Conservation (phyloP, 169 alveolate species). For the Perkinsus chesapeaki region DNA sequence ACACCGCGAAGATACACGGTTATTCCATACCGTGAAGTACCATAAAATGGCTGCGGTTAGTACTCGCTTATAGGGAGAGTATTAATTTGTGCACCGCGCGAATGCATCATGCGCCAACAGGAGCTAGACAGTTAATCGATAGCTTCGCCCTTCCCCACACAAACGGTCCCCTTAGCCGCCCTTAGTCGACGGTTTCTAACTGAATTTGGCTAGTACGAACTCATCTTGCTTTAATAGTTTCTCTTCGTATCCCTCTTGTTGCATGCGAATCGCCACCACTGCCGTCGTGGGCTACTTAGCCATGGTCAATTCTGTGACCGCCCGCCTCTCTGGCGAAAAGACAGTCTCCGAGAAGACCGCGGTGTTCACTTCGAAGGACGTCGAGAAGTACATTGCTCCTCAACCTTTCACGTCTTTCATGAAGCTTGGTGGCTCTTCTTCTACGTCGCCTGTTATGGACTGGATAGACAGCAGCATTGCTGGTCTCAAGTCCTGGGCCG, state of each 20-base stretch:
- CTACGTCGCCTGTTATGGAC: not conserved
- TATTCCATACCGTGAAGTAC: too few species aligned
- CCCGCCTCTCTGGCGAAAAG: not conserved
- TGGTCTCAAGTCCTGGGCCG: not conserved
- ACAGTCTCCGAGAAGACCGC: not conserved
- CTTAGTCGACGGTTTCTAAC: too few species aligned
- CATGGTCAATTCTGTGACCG: not conserved
- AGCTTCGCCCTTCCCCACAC: too few species aligned
- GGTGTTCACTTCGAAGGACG: not conserved
- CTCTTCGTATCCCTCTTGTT: not conserved
- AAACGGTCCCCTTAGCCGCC: too few species aligned
- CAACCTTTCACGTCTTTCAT: not conserved
- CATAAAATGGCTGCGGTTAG: too few species aligned
- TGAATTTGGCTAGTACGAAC: too few species aligned
- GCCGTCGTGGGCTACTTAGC: not conserved
- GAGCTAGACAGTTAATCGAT: too few species aligned
- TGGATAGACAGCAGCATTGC: not conserved
- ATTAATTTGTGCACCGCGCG: too few species aligned
- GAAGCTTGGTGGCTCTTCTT: not conserved
- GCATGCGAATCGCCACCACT: not conserved
- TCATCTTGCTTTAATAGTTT: not conserved
- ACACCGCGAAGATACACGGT: too few species aligned
- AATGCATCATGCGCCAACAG: too few species aligned
- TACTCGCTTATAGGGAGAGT: too few species aligned
- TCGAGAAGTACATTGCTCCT: not conserved